phyloP scores from a whole-genome alignment of 75 land plant genomes.

The Selaginella moellendorffii region DNA sequence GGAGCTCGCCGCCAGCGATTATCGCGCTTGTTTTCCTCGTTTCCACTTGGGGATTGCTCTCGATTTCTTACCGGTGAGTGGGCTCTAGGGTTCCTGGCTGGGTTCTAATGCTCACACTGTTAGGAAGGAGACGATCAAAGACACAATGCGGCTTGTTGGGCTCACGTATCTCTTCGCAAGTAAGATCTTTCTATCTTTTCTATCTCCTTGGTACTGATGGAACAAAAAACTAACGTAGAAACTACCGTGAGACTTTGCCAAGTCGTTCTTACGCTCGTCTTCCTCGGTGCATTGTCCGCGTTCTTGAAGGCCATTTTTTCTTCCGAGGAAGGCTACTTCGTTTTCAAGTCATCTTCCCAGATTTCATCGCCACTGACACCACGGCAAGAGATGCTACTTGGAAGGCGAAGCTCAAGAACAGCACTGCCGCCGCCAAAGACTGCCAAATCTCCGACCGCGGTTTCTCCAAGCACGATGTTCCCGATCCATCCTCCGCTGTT shows the following conservation, averaged over 20 bases:
- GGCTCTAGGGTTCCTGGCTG: background rate
- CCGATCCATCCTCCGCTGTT: slow-evolving; percentile 41
- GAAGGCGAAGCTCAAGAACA: background rate
- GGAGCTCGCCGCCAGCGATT: slow-evolving; percentile 31
- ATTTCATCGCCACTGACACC: slow-evolving; percentile 20
- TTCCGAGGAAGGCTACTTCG: slow-evolving; percentile 20
- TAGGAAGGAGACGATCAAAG: background rate
- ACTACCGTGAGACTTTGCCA: slow-evolving; percentile 24
- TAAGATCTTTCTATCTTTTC: background rate
- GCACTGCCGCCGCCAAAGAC: slow-evolving; percentile 27
- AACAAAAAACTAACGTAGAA: slow-evolving; percentile 17
- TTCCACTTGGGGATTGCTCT: slow-evolving; percentile 27
- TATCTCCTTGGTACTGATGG: background rate
- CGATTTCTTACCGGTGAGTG: slow-evolving; percentile 20
- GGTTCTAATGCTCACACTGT: background rate
- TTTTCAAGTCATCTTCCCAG: slow-evolving; percentile 34
- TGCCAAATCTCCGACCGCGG: slow-evolving; percentile 13
- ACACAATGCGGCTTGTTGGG: background rate
- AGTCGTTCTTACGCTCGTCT: slow-evolving; percentile 20
- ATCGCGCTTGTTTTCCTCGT: slow-evolving; percentile 26
- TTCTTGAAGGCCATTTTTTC: slow-evolving; percentile 35
- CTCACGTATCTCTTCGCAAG: background rate
- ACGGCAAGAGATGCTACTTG: slow-evolving; percentile 10
- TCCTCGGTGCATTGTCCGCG: slow-evolving; percentile 35
- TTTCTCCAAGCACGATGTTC: slow-evolving; percentile 38